phyloP scores from a whole-genome alignment of 2,329 filamentous ascomycete species.

The Fusarium sterilihyphosum region DNA sequence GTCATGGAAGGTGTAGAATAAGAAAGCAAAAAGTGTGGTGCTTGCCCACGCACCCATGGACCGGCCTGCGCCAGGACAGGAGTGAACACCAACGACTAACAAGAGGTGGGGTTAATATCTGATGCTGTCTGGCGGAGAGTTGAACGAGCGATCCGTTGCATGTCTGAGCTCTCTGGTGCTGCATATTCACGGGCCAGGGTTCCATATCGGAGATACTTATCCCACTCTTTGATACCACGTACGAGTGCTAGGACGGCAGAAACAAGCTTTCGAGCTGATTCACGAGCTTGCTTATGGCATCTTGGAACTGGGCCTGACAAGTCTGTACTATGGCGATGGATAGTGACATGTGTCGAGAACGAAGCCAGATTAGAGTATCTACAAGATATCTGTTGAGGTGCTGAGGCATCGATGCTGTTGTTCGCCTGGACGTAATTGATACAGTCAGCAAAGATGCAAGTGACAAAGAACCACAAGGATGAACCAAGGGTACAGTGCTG shows the following conservation, averaged over 20 bases:
- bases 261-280: conserved; percentile 2
- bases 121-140: conserved; percentile 29
- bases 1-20: conserved; percentile 48
- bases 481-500: conserved; percentile 19
- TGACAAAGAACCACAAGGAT: conserved; percentile 24
- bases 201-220: conserved; percentile 28
- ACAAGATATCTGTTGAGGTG: neutral
- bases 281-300: neutral
- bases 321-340: neutral
- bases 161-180: conserved; percentile 41
- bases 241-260: neutral
- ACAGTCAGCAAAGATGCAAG: conserved; percentile 14
- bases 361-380: neutral
- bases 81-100: conserved; percentile 37
- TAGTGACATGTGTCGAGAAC: neutral
- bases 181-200: conserved; percentile 33
- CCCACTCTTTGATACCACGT: conserved; percentile 1
- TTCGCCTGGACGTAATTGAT: conserved; percentile 16
- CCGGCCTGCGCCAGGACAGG: conserved; percentile 33
- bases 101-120: conserved; percentile 32
- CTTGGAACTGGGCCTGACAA: neutral
- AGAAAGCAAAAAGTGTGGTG: conserved; percentile 46
- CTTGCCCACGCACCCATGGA: conserved; percentile 36
- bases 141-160: conserved; percentile 38
- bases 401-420: neutral